Conservation (phyloP, 2,329 filamentous ascomycete genomes). For the Colletotrichum neosansevieriae region DNA sequence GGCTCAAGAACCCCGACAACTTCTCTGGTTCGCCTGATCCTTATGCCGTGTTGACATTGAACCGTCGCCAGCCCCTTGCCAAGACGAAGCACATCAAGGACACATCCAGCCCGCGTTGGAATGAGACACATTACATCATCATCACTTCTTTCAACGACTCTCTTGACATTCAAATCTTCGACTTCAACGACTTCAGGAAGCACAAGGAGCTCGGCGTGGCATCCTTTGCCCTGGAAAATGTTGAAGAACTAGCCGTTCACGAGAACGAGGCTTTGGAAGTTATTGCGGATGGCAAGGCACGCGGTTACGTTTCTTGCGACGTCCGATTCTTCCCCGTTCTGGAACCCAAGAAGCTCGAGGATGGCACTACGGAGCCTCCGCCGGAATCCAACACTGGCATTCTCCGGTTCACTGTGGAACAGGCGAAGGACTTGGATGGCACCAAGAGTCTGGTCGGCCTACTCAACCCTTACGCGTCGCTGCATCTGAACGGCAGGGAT, state of each 20-base stretch:
- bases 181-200: slow-evolving; percentile 96
- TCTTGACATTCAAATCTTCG: slow-evolving; percentile 85
- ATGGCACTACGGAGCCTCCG: slow-evolving; percentile 82
- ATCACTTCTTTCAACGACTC: slow-evolving; percentile 91
- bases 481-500: slow-evolving; percentile 93
- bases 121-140: slow-evolving; percentile 96
- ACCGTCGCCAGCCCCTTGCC: slow-evolving; percentile 83
- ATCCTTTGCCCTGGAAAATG: slow-evolving; percentile 84
- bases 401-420: slow-evolving; percentile 90
- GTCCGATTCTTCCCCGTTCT: slow-evolving; percentile 96
- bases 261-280: slow-evolving; percentile 91
- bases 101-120: slow-evolving; percentile 90
- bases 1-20: slow-evolving; percentile 94
- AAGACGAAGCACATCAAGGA: slow-evolving; percentile 91
- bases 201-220: slow-evolving; percentile 94
- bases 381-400: slow-evolving; percentile 96
- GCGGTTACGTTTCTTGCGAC: slow-evolving; percentile 84
- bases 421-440: slow-evolving; percentile 94
- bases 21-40: slow-evolving; percentile 94
- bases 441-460: slow-evolving; percentile 91
- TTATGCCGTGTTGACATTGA: slow-evolving; percentile 87
- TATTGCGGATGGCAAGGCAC: slow-evolving; percentile 83
- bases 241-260: slow-evolving; percentile 81
- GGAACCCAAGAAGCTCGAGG: slow-evolving; percentile 75
- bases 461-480: slow-evolving; percentile 89